Evolutionary conservation across 306 rosid genomes (phyloP).

Genomic region (Coriaria nepalensis): DNA sequence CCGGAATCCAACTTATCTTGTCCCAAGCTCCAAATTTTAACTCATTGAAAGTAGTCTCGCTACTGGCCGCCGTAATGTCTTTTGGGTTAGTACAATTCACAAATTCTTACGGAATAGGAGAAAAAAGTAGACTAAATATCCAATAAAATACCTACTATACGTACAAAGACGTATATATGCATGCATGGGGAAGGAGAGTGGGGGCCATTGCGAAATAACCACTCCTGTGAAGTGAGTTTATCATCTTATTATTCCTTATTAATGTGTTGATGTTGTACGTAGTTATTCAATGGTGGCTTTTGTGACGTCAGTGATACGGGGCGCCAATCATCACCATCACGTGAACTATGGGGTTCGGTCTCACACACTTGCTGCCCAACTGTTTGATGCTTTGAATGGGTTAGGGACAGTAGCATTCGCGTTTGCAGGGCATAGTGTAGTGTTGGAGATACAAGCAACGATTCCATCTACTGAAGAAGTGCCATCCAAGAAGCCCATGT

Average conservation of each 20-base stretch:
- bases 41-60: constrained; percentile 34
- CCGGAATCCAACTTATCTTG: constrained; percentile 22
- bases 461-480: constrained; percentile 39
- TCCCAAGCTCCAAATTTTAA: constrained; percentile 61
- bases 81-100: constrained; percentile 13
- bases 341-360: constrained; percentile 26
- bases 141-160: too few species aligned
- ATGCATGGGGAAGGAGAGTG: too few species aligned
- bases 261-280: not conserved
- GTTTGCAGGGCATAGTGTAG: constrained; percentile 58
- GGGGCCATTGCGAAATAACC: too few species aligned
- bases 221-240: too few species aligned
- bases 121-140: too few species aligned
- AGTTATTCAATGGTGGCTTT: constrained; percentile 44
- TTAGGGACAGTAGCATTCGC: constrained; percentile 64
- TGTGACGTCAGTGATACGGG: constrained; percentile 21
- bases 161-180: too few species aligned
- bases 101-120: too few species aligned
- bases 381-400: constrained; percentile 39
- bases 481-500: constrained; percentile 55
- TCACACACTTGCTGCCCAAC: constrained; percentile 4
- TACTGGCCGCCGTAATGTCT: constrained; percentile 53
- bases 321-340: constrained; percentile 6
- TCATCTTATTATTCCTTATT: too few species aligned
- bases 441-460: constrained; percentile 60